Evolutionary conservation across 2,329 filamentous ascomycete species (phyloP), one percentile per base, ranked within the genome.

Genomic region (Pseudogymnoascus sp.): DNA sequence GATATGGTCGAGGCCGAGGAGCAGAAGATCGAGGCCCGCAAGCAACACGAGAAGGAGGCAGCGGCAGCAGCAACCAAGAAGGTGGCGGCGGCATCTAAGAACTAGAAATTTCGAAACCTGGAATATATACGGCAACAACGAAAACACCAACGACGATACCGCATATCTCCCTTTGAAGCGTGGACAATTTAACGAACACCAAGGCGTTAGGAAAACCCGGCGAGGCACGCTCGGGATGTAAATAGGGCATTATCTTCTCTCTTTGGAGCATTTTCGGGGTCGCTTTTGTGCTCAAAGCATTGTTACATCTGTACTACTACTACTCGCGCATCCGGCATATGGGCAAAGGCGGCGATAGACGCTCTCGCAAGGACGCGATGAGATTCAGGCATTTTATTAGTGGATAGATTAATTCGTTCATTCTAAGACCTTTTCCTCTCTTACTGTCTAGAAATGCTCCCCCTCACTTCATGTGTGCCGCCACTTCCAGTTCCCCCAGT

Each of bases 1-100:
- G 88, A 93, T 69, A 93, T 93, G 89, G 87, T 93, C 58, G 89
- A 83, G 63, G 85, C 89, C 18, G 89, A 92, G 77, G 89, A 93
- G 78, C 79, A 80, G 64, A 75, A 78, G 59, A 75, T 82, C 12
- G 79, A 80, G 63, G 78, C 78, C 2, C 64, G 69, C 15, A 68
- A 71, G 61, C 58, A 61, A 20, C 4, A 11, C 14, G 28, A 41
- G 35, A 15, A 7, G 4, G 33, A 11, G 6, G 47, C 47, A 35
- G 47, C 47, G 15, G n/a, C 28, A 6, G 9, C 39, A 12, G 37
- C 20, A 28, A 22, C 33, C 57, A 39, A 58, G 47, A 9, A 20
- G 47, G n/a, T 20, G 20, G n/a, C 39, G 20, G 39, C 39, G 11
- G 11, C 20, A 8, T n/a, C 47, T 1, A 53, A 53, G 47, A 53